Conservation (phyloP, 1,284 basidiomycete genomes). For the Porodaedalea pini region DNA sequence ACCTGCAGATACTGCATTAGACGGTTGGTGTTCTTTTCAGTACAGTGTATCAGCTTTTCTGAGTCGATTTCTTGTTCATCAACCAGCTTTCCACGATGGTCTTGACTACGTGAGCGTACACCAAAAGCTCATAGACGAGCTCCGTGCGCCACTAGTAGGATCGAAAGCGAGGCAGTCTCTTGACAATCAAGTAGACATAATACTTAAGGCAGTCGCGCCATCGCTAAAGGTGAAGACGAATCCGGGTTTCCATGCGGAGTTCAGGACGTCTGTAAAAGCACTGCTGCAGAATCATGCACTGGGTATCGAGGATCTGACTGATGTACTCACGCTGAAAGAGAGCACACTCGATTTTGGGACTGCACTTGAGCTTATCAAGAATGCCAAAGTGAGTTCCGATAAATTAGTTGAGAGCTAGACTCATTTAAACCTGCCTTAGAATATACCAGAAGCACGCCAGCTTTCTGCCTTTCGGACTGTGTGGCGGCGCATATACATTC, state of each 20-base stretch:
- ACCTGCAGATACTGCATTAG: slow-evolving; percentile 35
- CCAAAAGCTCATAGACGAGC: slow-evolving; percentile 55
- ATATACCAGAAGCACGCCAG: slow-evolving; percentile 66
- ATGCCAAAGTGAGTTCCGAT: slow-evolving; percentile 44
- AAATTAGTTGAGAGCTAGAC: neutral
- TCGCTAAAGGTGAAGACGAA: slow-evolving; percentile 40
- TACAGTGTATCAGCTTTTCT: no score
- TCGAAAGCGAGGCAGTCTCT: slow-evolving; percentile 58
- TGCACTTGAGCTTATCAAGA: slow-evolving; percentile 58
- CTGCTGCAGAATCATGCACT: slow-evolving; percentile 67
- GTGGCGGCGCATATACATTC: slow-evolving; percentile 85
- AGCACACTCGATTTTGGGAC: slow-evolving; percentile 58
- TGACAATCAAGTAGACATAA: slow-evolving; percentile 62
- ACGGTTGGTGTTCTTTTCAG: slow-evolving; percentile 52
- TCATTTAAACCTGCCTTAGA: slow-evolving; percentile 35
- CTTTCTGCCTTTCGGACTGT: slow-evolving; percentile 67
- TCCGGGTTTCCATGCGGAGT: slow-evolving; percentile 49
- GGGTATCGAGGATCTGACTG: slow-evolving; percentile 64
- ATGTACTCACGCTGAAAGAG: slow-evolving; percentile 70
- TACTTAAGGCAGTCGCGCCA: slow-evolving; percentile 52
- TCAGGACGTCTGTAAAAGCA: slow-evolving; percentile 62
- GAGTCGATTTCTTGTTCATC: slow-evolving; percentile 18
- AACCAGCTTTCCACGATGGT: slow-evolving; percentile 64
- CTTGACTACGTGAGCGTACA: slow-evolving; percentile 76
- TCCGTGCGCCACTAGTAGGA: slow-evolving; percentile 45